phyloP scores from a whole-genome alignment of 768 basidiomycete species.

The Saitozyma sp. region DNA sequence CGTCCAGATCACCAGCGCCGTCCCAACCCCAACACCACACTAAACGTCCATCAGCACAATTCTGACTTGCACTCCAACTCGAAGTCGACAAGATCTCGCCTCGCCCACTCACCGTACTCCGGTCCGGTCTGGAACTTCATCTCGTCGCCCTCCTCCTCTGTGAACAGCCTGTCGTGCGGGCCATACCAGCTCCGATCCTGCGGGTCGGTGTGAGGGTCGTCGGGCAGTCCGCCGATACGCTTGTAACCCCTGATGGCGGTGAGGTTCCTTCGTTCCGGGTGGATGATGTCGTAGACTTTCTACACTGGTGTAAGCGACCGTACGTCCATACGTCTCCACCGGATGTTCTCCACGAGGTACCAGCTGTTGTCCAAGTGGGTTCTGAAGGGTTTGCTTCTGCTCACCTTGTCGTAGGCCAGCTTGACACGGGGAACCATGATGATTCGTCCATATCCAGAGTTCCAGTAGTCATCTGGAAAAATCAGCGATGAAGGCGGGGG shows the following conservation, averaged over 20 bases:
- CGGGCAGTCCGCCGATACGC: constrained; percentile 92
- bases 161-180: constrained; percentile 91
- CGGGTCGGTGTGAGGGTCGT: constrained; percentile 93
- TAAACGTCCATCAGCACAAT: constrained; percentile 47
- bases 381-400: background rate
- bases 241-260: constrained; percentile 94
- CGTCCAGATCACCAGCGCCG: constrained; percentile 94
- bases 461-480: constrained; percentile 80
- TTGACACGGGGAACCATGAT: constrained; percentile 98
- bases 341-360: background rate
- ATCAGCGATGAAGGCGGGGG: background rate
- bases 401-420: constrained; percentile 85
- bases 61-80: background rate
- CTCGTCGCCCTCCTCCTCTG: constrained; percentile 76
- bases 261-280: constrained; percentile 83
- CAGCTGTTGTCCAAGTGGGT: constrained; percentile 24
- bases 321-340: background rate
- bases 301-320: constrained; percentile 48
- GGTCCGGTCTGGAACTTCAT: constrained; percentile 79
- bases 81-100: background rate
- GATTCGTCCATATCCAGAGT: constrained; percentile 90
- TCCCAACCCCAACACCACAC: constrained; percentile 99
- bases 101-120: constrained; percentile 68
- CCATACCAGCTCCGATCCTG: constrained; percentile 99
- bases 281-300: constrained; percentile 93